Evolutionary conservation across 1,284 basidiomycete species (phyloP).

Genomic region (Sparassis latifolia): DNA sequence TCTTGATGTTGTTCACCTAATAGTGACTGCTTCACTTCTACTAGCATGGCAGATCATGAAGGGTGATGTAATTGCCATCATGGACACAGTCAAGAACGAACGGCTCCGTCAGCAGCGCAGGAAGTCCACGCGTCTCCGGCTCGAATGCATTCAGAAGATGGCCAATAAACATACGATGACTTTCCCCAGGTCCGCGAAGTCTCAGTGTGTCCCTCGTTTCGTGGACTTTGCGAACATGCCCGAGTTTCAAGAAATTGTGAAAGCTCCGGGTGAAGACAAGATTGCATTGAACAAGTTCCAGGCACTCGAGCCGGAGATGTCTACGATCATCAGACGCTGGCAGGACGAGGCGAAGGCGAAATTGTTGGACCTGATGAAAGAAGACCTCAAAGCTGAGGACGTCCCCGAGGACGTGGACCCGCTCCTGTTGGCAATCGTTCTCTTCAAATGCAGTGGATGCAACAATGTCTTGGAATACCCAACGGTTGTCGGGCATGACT

Average conservation of each 20-base stretch:
- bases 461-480: neutral
- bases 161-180: neutral
- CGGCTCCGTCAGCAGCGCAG: neutral
- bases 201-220: neutral
- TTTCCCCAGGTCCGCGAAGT: neutral
- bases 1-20: too few species aligned
- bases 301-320: neutral
- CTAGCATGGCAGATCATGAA: neutral
- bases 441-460: neutral
- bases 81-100: neutral
- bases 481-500: neutral
- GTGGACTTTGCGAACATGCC: neutral
- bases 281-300: neutral
- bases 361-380: neutral
- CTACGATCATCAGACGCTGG: neutral
- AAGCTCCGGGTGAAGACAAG: neutral
- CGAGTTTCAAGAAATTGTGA: neutral
- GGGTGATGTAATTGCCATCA: neutral
- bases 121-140: neutral
- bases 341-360: neutral
- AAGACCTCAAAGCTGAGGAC: neutral
- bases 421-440: neutral
- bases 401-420: neutral
- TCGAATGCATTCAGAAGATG: neutral
- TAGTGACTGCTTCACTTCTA: too few species aligned